Evolutionary conservation across 129 eudicot genomes (phyloP), one percentile per base, ranked within the genome.

Genomic region (Rutidosis leptorrhynchoides): DNA sequence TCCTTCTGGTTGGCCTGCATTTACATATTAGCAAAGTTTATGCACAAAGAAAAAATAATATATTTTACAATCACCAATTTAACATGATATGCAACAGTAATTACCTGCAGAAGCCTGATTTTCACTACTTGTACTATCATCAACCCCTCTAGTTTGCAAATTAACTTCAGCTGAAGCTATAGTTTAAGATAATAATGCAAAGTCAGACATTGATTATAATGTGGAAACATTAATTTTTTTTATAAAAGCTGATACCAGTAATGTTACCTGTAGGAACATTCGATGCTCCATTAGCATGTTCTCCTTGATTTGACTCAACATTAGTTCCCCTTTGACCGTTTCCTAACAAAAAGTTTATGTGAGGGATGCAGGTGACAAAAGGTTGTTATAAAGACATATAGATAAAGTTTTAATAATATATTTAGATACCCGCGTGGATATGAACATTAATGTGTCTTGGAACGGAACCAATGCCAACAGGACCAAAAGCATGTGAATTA

Each of bases 381-480:
- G 48, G 27, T 9, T 4, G 46, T 42, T 54, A 33, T 21, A 30
- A 26, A 23, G 17, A 19, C 5, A 33, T 23, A 21, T 49, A 7
- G 16, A 61, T 62, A 8, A 76, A 49, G 40, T 24, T 48, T 5
- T 2, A 59, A 20, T n/a, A n/a, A n/a, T n/a, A n/a, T n/a, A n/a
- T n/a, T 60, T 40, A 46, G 74, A 60, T 77, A 92, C 98, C 97
- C 5, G 98, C 75, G 78, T 89, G 97, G 60, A 94, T 86, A 71
- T 94, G 99, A 62, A 94, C 86, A 67, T 94, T 94, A 49, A 94
- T 82, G 79, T 94, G 81, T 70, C 99, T 84, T 46, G 95, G 85
- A 68, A 79, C 79, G 40, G 73, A 71, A 56, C 88, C 94, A 70
- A 76, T 64, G 24, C 87, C 88, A 83, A 83, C 68, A 32, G 96